Percentiles rank a stretch among this genome's conserved stretches.
Conservation (phyloP, 306 rosid genomes). For the Pyrus communis region DNA sequence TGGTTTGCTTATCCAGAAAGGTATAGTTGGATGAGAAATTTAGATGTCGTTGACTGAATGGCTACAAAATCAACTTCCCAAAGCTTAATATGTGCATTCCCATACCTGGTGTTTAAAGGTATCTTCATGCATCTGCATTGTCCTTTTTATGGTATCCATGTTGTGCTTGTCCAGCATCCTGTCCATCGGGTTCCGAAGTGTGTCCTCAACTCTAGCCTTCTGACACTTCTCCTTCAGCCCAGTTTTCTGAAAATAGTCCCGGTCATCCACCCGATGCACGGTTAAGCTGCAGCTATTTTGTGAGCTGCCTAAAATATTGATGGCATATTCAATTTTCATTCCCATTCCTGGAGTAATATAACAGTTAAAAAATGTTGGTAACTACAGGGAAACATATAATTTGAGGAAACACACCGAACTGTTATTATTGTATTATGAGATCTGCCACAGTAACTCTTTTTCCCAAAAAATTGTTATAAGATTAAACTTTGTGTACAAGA, state of each 20-base stretch:
- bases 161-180: slow-evolving; percentile 52
- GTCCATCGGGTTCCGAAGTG: slow-evolving; percentile 40
- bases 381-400: neutral
- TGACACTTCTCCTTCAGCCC: slow-evolving; percentile 27
- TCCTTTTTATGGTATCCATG: slow-evolving; percentile 53
- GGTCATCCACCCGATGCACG: slow-evolving; percentile 56
- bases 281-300: slow-evolving; percentile 37
- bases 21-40: neutral
- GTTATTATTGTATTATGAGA: neutral
- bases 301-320: slow-evolving; percentile 51
- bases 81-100: neutral
- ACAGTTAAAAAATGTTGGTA: neutral
- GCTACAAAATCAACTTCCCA: neutral
- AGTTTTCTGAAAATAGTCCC: slow-evolving; percentile 46
- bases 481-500: neutral
- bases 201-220: slow-evolving; percentile 24
- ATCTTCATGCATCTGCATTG: slow-evolving; percentile 87
- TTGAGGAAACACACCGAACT: neutral
- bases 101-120: slow-evolving; percentile 77
- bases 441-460: neutral
- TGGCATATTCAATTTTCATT: slow-evolving; percentile 58
- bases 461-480: neutral
- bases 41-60: neutral
- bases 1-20: neutral
- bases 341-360: slow-evolving; percentile 70